These are phyloP conservation scores for Holtermannia corniformis DNA, from an alignment of 768 basidiomycete genomes.

Conservation along the genomic window DNA sequence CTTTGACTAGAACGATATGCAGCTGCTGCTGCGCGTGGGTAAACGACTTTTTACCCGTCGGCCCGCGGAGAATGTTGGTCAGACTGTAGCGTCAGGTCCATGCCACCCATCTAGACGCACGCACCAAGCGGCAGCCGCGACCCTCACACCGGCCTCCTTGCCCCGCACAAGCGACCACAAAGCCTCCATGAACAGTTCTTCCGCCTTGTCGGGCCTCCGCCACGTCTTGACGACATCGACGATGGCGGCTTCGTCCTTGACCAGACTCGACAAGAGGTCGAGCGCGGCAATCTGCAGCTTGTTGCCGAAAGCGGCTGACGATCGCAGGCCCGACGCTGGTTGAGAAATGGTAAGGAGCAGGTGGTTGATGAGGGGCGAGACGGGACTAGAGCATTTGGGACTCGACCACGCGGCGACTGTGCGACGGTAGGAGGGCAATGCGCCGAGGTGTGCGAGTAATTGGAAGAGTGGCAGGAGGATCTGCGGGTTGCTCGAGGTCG, in stretches of 20 bases:
- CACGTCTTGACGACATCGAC: slow-evolving; percentile 12
- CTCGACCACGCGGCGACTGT: slow-evolving; percentile 18
- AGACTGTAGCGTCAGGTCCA: slow-evolving; percentile 14
- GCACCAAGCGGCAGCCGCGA: slow-evolving; percentile 32
- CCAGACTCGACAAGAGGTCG: slow-evolving; percentile 32
- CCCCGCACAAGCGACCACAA: not conserved
- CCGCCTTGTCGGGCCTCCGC: not conserved
- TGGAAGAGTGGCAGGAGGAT: slow-evolving; percentile 35
- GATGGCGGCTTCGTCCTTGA: slow-evolving; percentile 23
- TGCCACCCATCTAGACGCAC: not conserved
- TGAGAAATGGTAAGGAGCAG: not conserved
- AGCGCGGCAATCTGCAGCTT: slow-evolving; percentile 32
- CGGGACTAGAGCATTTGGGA: not conserved
- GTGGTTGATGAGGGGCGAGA: not conserved
- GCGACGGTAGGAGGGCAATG: slow-evolving; percentile 29
- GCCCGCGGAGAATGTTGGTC: slow-evolving; percentile 26
- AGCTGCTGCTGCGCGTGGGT: slow-evolving; percentile 2
- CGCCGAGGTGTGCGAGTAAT: slow-evolving; percentile 29
- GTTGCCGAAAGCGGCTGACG: not conserved
- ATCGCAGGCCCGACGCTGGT: not conserved
- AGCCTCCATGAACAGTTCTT: slow-evolving; percentile 1
- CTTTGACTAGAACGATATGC: slow-evolving; percentile 2
- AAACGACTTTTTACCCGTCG: slow-evolving; percentile 7
- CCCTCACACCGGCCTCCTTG: slow-evolving; percentile 14
- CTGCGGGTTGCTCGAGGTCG: slow-evolving; percentile 12